Percentiles rank a stretch among this genome's conserved stretches.
Evolutionary conservation across 805 yeast species (phyloP).

Genomic region (Lachancea cidri): DNA sequence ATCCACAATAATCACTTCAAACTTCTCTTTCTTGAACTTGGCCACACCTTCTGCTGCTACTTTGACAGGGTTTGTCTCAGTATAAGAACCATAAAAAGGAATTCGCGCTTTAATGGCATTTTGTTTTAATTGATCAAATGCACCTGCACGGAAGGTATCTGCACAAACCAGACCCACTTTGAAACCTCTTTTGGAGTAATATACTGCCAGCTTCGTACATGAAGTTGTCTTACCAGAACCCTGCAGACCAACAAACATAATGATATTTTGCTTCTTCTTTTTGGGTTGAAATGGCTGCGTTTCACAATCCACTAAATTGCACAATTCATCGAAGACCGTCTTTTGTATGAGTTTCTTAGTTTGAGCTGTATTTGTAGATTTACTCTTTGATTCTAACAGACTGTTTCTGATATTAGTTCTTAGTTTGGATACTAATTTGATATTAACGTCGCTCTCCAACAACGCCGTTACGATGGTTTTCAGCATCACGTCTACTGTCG

Average conservation of each 20-base stretch:
- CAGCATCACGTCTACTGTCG: conserved; percentile 63
- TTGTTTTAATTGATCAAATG: conserved; percentile 96
- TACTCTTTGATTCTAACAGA: conserved; percentile 43
- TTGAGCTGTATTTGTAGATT: conserved; percentile 38
- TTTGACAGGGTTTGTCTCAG: conserved; percentile 91
- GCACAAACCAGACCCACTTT: conserved; percentile 98
- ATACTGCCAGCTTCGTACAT: conserved; percentile 93
- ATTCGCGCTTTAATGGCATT: conserved; percentile 93
- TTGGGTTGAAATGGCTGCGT: conserved; percentile 68
- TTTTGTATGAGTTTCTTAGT: conserved; percentile 81
- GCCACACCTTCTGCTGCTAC: conserved; percentile 90
- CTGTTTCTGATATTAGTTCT: conserved; percentile 64
- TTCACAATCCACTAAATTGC: conserved; percentile 73
- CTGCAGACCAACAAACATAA: conserved; percentile 97
- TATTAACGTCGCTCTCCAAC: conserved; percentile 90
- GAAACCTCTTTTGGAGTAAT: conserved; percentile 87
- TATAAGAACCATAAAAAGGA: conserved; percentile 91
- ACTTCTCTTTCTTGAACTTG: conserved; percentile 83
- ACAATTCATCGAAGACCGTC: conserved; percentile 89
- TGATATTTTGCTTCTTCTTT: conserved; percentile 71
- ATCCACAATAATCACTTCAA: conserved; percentile 91
- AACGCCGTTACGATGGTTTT: conserved; percentile 89
- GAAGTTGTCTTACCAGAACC: conserved; percentile 99
- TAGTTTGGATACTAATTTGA: conserved; percentile 70
- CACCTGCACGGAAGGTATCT: conserved; percentile 99